Conservation (phyloP, 2,329 filamentous ascomycete genomes). For the Phialocephala subalpina region DNA sequence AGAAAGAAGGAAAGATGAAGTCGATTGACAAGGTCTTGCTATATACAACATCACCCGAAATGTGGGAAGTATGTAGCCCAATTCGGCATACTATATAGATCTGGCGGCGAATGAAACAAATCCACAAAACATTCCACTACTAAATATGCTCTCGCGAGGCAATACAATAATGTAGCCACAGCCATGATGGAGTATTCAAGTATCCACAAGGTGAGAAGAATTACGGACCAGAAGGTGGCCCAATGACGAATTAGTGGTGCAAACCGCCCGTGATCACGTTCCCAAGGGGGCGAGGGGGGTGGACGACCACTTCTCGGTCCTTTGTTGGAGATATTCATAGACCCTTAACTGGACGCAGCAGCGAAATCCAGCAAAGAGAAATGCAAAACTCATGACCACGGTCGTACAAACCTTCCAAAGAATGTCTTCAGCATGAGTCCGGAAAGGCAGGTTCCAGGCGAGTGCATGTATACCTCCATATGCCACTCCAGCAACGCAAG, state of each 20-base stretch:
- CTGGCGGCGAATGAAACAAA: conserved; percentile 3
- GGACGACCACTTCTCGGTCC: not conserved
- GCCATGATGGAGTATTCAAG: not conserved
- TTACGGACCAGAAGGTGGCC: no score
- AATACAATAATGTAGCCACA: not conserved
- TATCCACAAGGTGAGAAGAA: no score
- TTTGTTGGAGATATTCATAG: not conserved
- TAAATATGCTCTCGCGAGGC: not conserved
- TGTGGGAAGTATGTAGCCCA: conserved; percentile 12
- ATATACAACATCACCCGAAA: not conserved
- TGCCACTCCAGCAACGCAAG: not conserved
- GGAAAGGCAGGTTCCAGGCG: conserved; percentile 8
- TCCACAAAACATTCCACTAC: conserved; percentile 19
- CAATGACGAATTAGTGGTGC: no score
- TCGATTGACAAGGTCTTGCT: no score
- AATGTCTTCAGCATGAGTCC: not conserved
- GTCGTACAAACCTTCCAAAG: not conserved
- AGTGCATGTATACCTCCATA: conserved; percentile 10
- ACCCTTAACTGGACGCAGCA: not conserved
- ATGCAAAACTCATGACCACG: conserved; percentile 4
- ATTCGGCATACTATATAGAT: not conserved
- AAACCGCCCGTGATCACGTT: no score
- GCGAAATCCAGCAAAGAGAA: not conserved
- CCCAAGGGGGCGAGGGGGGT: no score
- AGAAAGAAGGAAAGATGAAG: no score